phyloP scores from a whole-genome alignment of 805 yeast species.

The Zygotorulaspora danielsina region DNA sequence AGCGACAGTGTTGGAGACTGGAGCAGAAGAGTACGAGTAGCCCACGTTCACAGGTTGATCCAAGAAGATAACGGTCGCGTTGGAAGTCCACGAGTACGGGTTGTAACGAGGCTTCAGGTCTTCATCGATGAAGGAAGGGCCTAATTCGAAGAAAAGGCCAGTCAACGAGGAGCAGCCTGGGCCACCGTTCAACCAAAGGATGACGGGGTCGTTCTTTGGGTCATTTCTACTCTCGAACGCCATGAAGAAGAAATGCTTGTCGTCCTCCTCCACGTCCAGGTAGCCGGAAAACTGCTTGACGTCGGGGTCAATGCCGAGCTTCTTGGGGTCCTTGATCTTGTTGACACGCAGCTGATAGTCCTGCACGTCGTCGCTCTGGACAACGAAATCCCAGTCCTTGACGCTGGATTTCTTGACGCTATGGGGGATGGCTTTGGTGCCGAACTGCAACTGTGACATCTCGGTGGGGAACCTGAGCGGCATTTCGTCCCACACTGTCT shows the following conservation, averaged over 20 bases:
- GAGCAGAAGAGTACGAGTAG: constrained; percentile 59
- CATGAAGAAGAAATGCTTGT: constrained; percentile 83
- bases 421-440: constrained; percentile 40
- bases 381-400: constrained; percentile 31
- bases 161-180: constrained; percentile 92
- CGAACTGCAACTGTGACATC: constrained; percentile 45
- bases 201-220: constrained; percentile 79
- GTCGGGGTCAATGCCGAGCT: constrained; percentile 65
- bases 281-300: constrained; percentile 85
- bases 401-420: constrained; percentile 30
- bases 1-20: constrained; percentile 67
- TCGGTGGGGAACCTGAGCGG: constrained; percentile 54
- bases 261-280: constrained; percentile 75
- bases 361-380: constrained; percentile 38
- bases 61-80: constrained; percentile 79
- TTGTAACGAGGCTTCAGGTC: constrained; percentile 62
- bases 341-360: constrained; percentile 59
- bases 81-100: constrained; percentile 78
- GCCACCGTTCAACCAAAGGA: constrained; percentile 91
- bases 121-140: constrained; percentile 66
- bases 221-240: constrained; percentile 85
- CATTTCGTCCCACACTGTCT: constrained; percentile 60
- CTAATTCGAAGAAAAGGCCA: constrained; percentile 81
- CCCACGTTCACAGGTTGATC: constrained; percentile 91
- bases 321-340: constrained; percentile 50